Evolutionary conservation across 257 asterid species (phyloP).

Genomic region (Primulina tabacum): DNA sequence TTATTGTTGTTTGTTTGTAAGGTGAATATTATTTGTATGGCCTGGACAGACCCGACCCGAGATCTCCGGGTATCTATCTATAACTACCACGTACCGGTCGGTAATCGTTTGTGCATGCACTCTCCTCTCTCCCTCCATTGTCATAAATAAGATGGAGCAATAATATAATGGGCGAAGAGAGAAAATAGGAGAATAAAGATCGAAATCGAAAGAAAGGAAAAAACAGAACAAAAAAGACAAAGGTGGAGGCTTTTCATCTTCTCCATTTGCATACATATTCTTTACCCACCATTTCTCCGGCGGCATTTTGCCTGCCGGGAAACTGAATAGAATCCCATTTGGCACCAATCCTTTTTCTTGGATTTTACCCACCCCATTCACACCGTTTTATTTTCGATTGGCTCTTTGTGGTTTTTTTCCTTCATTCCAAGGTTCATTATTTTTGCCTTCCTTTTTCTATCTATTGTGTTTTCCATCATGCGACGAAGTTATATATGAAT

Average conservation of each 20-base stretch:
- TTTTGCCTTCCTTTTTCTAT: not conserved
- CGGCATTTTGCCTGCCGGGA: conserved; percentile 1
- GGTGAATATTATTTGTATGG: too few species aligned
- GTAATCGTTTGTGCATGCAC: not conserved
- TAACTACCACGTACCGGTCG: too few species aligned
- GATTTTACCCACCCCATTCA: not conserved
- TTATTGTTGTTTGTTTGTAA: too few species aligned
- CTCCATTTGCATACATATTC: not conserved
- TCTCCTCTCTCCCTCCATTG: not conserved
- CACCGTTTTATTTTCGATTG: not conserved
- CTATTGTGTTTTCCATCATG: too few species aligned
- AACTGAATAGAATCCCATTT: not conserved
- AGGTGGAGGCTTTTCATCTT: not conserved
- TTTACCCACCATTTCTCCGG: not conserved
- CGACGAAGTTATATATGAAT: not conserved
- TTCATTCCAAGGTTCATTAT: not conserved
- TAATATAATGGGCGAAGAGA: conserved; percentile 27
- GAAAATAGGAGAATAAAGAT: conserved; percentile 26
- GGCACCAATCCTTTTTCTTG: not conserved
- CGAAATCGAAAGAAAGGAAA: not conserved
- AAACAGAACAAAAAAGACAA: too few species aligned
- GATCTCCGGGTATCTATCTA: not conserved
- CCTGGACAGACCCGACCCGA: not conserved
- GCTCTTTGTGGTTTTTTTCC: not conserved
- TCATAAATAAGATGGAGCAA: not conserved